These are phyloP conservation scores for Picochlorum sp. DNA, from an alignment of 139 green algal genomes.

Conservation along the genomic window DNA sequence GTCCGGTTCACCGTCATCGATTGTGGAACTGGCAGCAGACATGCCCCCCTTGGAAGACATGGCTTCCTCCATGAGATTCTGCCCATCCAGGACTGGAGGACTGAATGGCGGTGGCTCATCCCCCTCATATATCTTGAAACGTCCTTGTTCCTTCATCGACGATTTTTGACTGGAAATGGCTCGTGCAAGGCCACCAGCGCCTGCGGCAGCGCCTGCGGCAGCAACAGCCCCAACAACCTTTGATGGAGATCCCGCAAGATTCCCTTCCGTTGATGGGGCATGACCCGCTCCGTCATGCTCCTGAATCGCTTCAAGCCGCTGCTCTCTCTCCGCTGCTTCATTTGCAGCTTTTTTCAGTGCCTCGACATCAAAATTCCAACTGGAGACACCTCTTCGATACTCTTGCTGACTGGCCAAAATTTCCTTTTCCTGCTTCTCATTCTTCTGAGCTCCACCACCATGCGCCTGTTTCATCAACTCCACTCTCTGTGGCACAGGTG, in stretches of 20 bases:
- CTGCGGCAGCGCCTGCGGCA: background rate
- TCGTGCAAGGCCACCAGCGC: background rate
- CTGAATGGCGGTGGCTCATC: conserved; percentile 27
- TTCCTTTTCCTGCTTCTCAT: conserved; percentile 23
- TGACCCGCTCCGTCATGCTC: background rate
- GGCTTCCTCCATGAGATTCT: conserved; percentile 30
- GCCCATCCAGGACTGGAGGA: conserved; percentile 18
- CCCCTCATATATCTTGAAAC: conserved; percentile 68
- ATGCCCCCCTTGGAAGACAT: background rate
- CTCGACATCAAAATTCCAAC: conserved; percentile 91
- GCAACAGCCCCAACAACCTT: background rate
- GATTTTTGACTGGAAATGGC: background rate
- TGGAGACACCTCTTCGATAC: conserved; percentile 70
- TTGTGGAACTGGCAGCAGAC: background rate
- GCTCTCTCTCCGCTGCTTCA: conserved; percentile 14
- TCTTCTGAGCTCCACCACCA: background rate
- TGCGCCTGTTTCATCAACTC: conserved; percentile 54
- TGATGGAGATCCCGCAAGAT: background rate
- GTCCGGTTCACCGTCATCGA: conserved; percentile 6
- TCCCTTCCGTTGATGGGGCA: background rate
- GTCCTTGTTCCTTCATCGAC: conserved; percentile 39
- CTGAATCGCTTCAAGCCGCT: background rate
- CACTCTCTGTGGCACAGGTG: conserved; percentile 74
- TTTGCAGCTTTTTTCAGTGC: conserved; percentile 69
- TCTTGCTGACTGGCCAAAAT: conserved; percentile 53